These are phyloP conservation scores for Phalaenopsis equestris DNA, from an alignment of 106 monocot genomes.

Conservation along the genomic window DNA sequence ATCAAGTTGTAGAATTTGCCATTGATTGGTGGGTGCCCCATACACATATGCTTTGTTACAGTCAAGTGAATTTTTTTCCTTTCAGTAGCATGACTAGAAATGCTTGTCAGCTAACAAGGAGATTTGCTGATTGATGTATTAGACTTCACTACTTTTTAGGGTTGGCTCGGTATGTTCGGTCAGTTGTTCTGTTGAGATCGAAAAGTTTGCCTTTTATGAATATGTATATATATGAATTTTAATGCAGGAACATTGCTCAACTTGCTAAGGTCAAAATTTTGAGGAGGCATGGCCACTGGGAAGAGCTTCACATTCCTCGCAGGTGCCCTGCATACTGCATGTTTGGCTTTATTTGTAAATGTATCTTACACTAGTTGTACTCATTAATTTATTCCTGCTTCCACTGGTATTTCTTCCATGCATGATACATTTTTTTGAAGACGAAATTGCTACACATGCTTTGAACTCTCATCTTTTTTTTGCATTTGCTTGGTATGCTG, in stretches of 20 bases:
- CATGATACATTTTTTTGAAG: neutral
- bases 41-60: no score
- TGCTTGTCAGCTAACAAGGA: no score
- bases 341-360: neutral
- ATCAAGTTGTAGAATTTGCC: no score
- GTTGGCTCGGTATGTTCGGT: no score
- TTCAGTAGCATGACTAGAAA: no score
- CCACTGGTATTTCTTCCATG: neutral
- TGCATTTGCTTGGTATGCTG: neutral
- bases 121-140: no score
- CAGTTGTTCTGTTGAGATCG: no score
- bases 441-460: no score
- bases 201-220: neutral
- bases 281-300: slow-evolving; percentile 63
- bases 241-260: slow-evolving; percentile 71
- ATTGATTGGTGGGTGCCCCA: no score
- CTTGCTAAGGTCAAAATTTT: slow-evolving; percentile 74
- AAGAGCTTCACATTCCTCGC: slow-evolving; percentile 54
- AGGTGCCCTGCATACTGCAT: slow-evolving; percentile 22
- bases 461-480: neutral
- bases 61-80: no score
- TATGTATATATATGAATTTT: neutral
- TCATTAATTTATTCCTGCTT: neutral
- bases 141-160: no score
- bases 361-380: neutral